Base-by-base conservation (phyloP, 2,329 filamentous ascomycete species). In the Exophiala sp. region DNA sequence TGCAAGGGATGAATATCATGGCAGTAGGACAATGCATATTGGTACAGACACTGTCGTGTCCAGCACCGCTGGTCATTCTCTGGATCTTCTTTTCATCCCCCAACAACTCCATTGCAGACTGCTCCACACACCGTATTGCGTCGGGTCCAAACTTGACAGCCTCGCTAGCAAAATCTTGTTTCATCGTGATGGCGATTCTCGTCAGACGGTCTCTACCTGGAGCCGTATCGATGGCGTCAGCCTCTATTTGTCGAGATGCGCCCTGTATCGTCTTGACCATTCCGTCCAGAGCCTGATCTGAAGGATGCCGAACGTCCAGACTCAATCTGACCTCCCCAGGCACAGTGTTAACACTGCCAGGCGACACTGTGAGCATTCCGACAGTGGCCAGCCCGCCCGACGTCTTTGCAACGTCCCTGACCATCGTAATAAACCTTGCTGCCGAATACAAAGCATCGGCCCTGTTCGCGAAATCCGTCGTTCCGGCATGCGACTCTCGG, bases 331-430 rank as follows among this genome's bases (percentile, higher is more conserved):
- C 85, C 23, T 71, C 66, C 0, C 83, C 82, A 0, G 85, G 83
- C 0, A 88, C 81, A 0, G 85, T 89, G 65, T 89, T 88, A 13
- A 84, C 85, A 53, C 77, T 83, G 3, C 83, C 83, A 0, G 85
- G 84, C 40, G 74, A 76, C 6, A 82, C 70, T 10, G 74, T 81
- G 42, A 89, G 65, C 48, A 88, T 85, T 0, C 85, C 86, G 0
- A 85, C 86, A 2, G 78, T 82, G 3, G 82, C 85, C 9, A 88
- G 70, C 10, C 81, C 83, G 1, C 71, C 70, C 16, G 73, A 70
- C 2, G 75, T 73, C 37, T 47, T 34, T 0, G 85, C 85, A 1
- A 83, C 72, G 42, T 77, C 75, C 62, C 86, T 79, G 1, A 79
- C 80, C 48, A 80, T 76, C 0, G 83, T 66, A 53, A 89, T 87